Base-by-base conservation (phyloP, 805 yeast genomes). In the Lipomyces sp. region DNA sequence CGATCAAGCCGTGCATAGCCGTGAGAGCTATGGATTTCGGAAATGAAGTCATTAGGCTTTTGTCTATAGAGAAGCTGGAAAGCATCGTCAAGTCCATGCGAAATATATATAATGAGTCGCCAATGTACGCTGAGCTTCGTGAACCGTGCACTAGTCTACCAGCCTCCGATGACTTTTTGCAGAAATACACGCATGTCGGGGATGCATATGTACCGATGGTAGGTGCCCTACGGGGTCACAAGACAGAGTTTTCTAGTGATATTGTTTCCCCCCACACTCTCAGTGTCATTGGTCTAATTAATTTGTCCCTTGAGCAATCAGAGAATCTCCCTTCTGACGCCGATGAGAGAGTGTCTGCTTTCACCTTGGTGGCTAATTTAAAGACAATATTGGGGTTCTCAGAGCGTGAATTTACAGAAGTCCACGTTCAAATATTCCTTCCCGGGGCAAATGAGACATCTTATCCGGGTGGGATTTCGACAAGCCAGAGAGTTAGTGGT, bases 211-310 rank as follows among this genome's bases (percentile, higher is more conserved):
- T 60, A 15, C 66, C 70, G 24, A 50, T 64, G 59, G 15, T 45
- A 5, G 63, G 60, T 10, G 65, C 29, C 8, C n/a, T 67, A 15
- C 53, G 37, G 33, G 65, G 67, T 6, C n/a, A 56, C 29, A 30
- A 18, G 7, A 39, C 64, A 11, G 66, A 61, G 13, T 58, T 62
- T 35, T 24, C 60, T 11, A 33, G 56, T 37, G 75, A 73, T 32
- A 60, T 73, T 11, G 56, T 71, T 4, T 72, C 75, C 2, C 74
- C 75, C 3, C 69, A 69, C 53, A 73, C 73, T 2, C 61, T 65
- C 30, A 60, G 65, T 48, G 64, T 70, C 13, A 57, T 67, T 8
- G 75, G 75, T 8, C 45, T 70, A 11, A 53, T 65, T 2, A 59
- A 56, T 10, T 15, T 71, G 4, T 42, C 42, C 4, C 50, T 70